These are phyloP conservation scores for Aspergillus bridgeri DNA, from an alignment of 495 filamentous ascomycete genomes.

Conservation along the genomic window DNA sequence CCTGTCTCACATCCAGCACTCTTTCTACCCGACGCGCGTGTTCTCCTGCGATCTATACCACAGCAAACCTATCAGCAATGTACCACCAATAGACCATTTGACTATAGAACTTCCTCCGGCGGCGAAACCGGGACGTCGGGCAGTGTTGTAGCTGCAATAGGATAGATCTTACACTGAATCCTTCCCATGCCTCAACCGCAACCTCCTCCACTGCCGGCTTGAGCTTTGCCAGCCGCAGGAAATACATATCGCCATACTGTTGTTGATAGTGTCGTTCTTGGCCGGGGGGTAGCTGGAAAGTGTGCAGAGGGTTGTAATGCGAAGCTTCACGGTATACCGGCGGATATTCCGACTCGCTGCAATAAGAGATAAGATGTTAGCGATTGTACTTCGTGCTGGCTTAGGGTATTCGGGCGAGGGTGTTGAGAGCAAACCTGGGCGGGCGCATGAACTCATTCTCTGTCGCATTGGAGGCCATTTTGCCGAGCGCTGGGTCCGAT, in stretches of 20 bases:
- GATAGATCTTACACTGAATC: slow-evolving; percentile 50
- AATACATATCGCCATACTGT: slow-evolving; percentile 97
- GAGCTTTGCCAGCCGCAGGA: slow-evolving; percentile 80
- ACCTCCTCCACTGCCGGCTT: slow-evolving; percentile 77
- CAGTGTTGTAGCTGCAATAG: neutral
- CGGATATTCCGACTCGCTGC: slow-evolving; percentile 41
- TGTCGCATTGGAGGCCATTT: slow-evolving; percentile 26
- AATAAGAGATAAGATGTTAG: slow-evolving; percentile 17
- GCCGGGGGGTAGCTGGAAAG: slow-evolving; percentile 66
- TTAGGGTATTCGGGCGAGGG: neutral
- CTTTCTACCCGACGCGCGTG: slow-evolving; percentile 69
- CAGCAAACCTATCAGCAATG: slow-evolving; percentile 8
- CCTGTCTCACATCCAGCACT: slow-evolving; percentile 93
- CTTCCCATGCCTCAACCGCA: slow-evolving; percentile 73
- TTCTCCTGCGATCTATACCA: slow-evolving; percentile 67
- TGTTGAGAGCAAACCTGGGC: slow-evolving; percentile 30
- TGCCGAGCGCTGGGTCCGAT: slow-evolving; percentile 3
- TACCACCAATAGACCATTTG: neutral
- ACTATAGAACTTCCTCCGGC: neutral
- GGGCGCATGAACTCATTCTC: slow-evolving; percentile 35
- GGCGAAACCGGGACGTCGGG: neutral
- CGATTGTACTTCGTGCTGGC: neutral
- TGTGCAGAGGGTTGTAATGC: slow-evolving; percentile 69
- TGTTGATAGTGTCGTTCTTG: slow-evolving; percentile 79
- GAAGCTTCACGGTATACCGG: slow-evolving; percentile 50